A percentile compares a stretch with the other conserved stretches of the same genome.
Evolutionary conservation across 305 asterid genomes (phyloP).

Genomic region (Fraxinus paxiana): DNA sequence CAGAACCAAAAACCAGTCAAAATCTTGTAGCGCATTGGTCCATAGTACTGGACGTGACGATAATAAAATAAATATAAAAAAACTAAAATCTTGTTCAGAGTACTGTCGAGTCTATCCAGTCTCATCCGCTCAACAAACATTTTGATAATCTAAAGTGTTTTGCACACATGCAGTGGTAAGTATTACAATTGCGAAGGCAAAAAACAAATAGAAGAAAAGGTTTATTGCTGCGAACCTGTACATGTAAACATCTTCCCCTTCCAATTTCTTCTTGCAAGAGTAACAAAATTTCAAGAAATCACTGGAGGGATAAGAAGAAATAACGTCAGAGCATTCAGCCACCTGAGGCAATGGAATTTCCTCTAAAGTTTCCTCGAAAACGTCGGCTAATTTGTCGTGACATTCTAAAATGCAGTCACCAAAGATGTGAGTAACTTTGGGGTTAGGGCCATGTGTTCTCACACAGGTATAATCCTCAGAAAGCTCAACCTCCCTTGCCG

Average conservation of each 20-base stretch:
- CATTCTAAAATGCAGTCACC: conserved; percentile 88
- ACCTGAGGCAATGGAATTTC: conserved; percentile 23
- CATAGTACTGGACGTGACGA: not conserved
- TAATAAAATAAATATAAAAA: not conserved
- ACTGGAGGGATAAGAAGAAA: conserved; percentile 34
- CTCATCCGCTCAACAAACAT: not conserved
- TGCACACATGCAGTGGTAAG: not conserved
- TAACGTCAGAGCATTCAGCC: conserved; percentile 27
- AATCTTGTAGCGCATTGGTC: not conserved
- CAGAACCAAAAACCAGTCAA: conserved; percentile 16
- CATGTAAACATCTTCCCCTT: conserved; percentile 90
- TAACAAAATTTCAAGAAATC: conserved; percentile 73
- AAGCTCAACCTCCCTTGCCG: conserved; percentile 71
- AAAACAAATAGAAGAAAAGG: not conserved
- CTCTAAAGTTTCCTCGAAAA: conserved; percentile 34
- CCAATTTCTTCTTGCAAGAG: conserved; percentile 75
- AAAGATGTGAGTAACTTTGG: conserved; percentile 84
- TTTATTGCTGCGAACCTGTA: conserved; percentile 56
- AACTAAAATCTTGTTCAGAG: not conserved
- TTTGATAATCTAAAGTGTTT: not conserved
- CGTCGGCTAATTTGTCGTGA: conserved; percentile 43
- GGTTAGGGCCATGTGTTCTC: conserved; percentile 74
- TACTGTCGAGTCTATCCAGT: not conserved
- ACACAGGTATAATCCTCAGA: conserved; percentile 97
- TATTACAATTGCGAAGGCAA: not conserved